Conservation (phyloP, 192 early-diverging fungal genomes). For the Coemansia sp. region DNA sequence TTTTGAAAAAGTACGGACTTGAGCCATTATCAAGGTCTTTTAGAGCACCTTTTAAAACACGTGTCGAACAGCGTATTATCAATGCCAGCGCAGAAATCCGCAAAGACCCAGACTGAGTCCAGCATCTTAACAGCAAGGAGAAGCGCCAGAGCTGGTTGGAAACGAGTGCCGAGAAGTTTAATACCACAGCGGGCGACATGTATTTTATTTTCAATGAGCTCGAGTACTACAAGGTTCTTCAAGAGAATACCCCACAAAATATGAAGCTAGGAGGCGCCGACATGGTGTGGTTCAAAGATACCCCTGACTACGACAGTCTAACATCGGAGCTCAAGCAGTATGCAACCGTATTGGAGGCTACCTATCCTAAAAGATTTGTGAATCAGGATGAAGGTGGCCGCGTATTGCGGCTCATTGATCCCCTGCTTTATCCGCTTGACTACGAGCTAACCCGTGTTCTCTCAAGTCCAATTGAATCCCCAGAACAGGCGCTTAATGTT, state of each 20-base stretch:
- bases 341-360: background rate
- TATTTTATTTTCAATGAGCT: background rate
- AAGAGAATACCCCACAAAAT: background rate
- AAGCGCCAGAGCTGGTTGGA: background rate
- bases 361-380: background rate
- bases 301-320: background rate
- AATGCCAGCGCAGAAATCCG: background rate
- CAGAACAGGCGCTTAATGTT: background rate
- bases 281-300: conserved; percentile 10
- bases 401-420: background rate
- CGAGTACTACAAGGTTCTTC: background rate
- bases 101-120: background rate
- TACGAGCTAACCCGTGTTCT: conserved; percentile 8
- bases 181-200: background rate
- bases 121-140: background rate
- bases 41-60: background rate
- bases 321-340: background rate
- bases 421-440: background rate
- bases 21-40: background rate
- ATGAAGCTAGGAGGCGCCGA: background rate
- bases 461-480: conserved; percentile 4
- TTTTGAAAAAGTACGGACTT: background rate
- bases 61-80: conserved; percentile 1
- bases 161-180: background rate
- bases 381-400: background rate